These are phyloP conservation scores for Bullera alba DNA, from an alignment of 768 basidiomycete species.

Conservation along the genomic window DNA sequence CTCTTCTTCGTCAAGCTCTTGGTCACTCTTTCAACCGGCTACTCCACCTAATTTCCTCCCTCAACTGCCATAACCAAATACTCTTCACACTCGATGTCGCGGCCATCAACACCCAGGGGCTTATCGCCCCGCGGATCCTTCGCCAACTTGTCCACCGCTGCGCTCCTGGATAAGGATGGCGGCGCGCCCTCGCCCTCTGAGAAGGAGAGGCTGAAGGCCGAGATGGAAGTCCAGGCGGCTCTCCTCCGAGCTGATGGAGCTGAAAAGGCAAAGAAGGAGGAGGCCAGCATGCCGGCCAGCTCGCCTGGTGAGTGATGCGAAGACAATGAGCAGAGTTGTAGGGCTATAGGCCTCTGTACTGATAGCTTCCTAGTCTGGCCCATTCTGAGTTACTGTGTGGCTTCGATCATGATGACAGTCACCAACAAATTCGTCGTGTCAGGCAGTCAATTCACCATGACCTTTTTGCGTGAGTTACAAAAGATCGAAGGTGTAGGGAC, in stretches of 20 bases:
- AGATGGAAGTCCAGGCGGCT: conserved; percentile 20
- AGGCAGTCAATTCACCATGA: conserved; percentile 90
- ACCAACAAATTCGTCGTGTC: conserved; percentile 99
- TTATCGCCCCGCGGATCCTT: conserved; percentile 32
- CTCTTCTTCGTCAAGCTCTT: too few species aligned
- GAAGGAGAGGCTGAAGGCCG: conserved; percentile 25
- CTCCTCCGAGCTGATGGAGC: conserved; percentile 16
- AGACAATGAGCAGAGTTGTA: background rate
- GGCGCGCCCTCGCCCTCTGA: conserved; percentile 10
- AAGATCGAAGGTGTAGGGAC: background rate
- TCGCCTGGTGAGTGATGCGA: conserved; percentile 25
- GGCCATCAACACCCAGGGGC: conserved; percentile 26
- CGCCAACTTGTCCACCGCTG: conserved; percentile 25
- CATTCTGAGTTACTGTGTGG: conserved; percentile 79
- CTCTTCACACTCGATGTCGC: conserved; percentile 18
- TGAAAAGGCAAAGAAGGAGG: conserved; percentile 34
- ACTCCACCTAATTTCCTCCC: background rate
- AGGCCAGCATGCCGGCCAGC: conserved; percentile 19
- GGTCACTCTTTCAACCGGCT: background rate
- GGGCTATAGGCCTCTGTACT: background rate
- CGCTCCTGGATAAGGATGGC: conserved; percentile 1
- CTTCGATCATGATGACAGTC: conserved; percentile 93
- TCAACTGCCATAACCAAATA: conserved; percentile 6
- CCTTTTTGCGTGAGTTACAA: conserved; percentile 60
- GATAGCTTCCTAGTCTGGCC: conserved; percentile 57